Evolutionary conservation across 768 basidiomycete species (phyloP), one percentile per base, ranked within the genome.

Genomic region (Exsudoporus frostii): DNA sequence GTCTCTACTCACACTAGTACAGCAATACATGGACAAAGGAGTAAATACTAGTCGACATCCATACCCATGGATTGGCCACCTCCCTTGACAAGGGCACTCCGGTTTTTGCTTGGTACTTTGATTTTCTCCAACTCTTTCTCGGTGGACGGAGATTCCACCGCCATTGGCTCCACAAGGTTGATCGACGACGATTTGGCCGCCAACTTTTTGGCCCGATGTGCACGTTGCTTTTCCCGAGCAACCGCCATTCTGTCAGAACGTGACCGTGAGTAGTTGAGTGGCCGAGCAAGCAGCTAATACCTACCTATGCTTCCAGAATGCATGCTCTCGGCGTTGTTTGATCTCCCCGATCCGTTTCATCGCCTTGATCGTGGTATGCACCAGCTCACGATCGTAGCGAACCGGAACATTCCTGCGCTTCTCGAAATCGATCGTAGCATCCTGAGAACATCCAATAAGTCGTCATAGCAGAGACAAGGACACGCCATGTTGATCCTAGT

Each of bases 381-480:
- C 77, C 47, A 98, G 74, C 53, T 98, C 92, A 66, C 97, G 88
- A 76, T 98, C 86, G 77, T 99, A 99, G 66, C 94, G 87, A 53
- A 99, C 88, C 25, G 97, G 97, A 17, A 97, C 85, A 68, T 99
- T 98, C 71, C 97, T 84, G 59, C 97, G 86, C 74, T 99, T 99
- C 79, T 99, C 97, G 71, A 99, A 99, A 65, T 96, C 94, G 68
- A 98, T 93, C 4, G 96, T 98, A 2, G 94, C 90, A 74, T 99
- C 97, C 96, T 98, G 41, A 40, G 41, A 43, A 44, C n/a, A 44
- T 45, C 8, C 15, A 25, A 53, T 2, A 30, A 33, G 37, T n/a
- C 27, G 51, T 49, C n/a, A 48, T 13, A 25, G 13, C 47, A 49
- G 11, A 29, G 9, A 41, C 6, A 29, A 5, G 25, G 27, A 25